Base-by-base conservation (phyloP, 192 early-diverging fungal genomes). In the Backusella morwellensis region DNA sequence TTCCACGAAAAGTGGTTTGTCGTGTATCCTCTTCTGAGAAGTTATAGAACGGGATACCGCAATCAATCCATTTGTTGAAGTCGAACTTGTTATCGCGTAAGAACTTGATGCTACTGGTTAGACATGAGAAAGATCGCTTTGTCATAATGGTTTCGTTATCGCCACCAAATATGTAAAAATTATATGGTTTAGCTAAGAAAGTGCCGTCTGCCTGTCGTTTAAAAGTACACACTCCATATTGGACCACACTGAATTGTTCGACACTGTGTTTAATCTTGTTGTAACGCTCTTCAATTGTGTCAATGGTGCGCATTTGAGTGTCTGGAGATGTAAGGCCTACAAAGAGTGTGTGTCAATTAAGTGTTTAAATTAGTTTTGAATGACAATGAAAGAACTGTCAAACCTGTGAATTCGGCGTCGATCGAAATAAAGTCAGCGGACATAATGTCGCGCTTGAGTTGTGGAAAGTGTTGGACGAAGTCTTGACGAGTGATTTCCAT, bases 171-270 rank as follows among this genome's bases (percentile, higher is more conserved):
- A 96, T 89, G 74, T 93, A 95, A 69, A 96, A 95, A 75, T 96
- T 99, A 86, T 94, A 97, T 6, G 97, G 90, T 41, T 84, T 80
- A 0, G 93, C 95, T 50, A 91, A 84, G 81, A 95, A 97, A 11
- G 86, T 72, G 11, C 78, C 66, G 12, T 78, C 70, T 2, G 82
- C 86, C 3, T 70, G 21, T 17, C 82, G 78, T 6, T 87, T 91
- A 80, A 96, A 99, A 14, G 91, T 86, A 66, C 94, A 93, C 35
- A 99, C 78, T 0, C 97, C 97, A 32, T 92, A 91, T 82, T 99
- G 97, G 42, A 91, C 84, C 21, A 95, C 88, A 15, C 82, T 78
- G 76, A 86, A 89, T 36, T 74, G 78, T 36, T 68, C 54, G 1
- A 75, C 77, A 11, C 72, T 76, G 34, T 38, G 73, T 81, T 63